Evolutionary conservation across 495 filamentous ascomycete genomes (phyloP), one percentile per base, ranked within the genome.

Genomic region (Penicillium mononematosum): DNA sequence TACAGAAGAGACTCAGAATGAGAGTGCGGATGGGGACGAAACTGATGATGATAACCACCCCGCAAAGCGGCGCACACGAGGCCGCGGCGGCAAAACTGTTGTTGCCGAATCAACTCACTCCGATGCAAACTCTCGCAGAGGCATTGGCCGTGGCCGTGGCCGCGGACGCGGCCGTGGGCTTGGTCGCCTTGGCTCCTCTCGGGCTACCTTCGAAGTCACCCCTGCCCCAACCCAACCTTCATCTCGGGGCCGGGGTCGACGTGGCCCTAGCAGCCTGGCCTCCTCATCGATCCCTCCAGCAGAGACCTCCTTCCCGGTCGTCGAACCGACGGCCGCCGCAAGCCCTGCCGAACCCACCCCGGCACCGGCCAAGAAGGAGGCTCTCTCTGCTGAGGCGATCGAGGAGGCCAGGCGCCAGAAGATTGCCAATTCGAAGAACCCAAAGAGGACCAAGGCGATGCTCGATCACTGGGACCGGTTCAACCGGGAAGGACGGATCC

Each of bases 101-200:
- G 66, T 62, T 27, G 51, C 58, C 16, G 75, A 75, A 11, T 41
- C 58, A 7, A 60, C 64, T 25, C 64, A 67, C 38, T 56, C 58
- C 9, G 50, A 59, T 12, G 22, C 59, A 50, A 59, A 52, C 34
- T 45, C 65, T 44, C 61, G 63, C 42, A 41, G 62, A 38, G 38
- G 41, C 74, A 68, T 71, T 69, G 77, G 66, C 62, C 78, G 69
- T 76, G 82, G 67, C 77, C 85, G 64, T 64, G 79, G 68, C 74
- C 82, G 67, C 76, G 68, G 65, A 22, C 70, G 74, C 24, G 66
- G 66, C 10, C 59, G 65, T 49, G 60, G 60, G 4, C 27, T 22
- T 53, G 61, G 60, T 43, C 60, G 60, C 11, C 56, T 43, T 41
- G 47, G 39, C 0, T 56, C 56, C 29, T 62, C 64, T 43, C 64